Base-by-base conservation (phyloP, 2,329 filamentous ascomycete genomes). In the Pyricularia grisea region DNA sequence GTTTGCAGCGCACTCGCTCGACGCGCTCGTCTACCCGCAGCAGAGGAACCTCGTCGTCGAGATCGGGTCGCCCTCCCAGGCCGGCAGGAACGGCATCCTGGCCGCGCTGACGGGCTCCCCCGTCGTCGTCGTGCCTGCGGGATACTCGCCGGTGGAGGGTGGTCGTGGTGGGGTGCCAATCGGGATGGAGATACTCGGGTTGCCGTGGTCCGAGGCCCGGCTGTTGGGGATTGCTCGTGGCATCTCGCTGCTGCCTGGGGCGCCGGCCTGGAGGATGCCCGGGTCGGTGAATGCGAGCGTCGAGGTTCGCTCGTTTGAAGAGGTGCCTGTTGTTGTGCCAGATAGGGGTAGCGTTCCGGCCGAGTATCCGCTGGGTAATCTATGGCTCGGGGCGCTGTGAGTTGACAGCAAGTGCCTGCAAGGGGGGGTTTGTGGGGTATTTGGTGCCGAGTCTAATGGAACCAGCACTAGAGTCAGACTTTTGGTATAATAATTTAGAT, bases 1-100 rank as follows among this genome's bases (percentile, higher is more conserved):
- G 0, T 88, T 90, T 70, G 74, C 77, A 0, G 69, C 73, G 0
- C 78, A 87, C 71, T 28, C 60, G 25, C 79, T 90, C 17, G 84
- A 88, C 73, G 87, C 84, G 0, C 73, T 90, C 50, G 83, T 89
- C 72, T 90, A 90, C 75, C 88, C 88, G 0, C 84, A 90, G 74
- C 88, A 90, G 73, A 84, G 83, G 73, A 88, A 88, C 68, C 81
- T 90, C 1, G 86, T 88, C 6, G 87, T 89, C 2, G 82, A 83
- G 65, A 76, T 89, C 28, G 87, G 87, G 3, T 81, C 82, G 0
- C 79, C 83, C 0, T 84, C 81, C 0, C 88, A 90, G 76, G 78
- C 78, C n/a, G 87, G 87, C 0, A 79, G 88, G 2, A 90, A 80
- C 71, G 78, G 77, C n/a, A 77, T 79, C 28, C 73, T 79, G 70